Evolutionary conservation across 2,329 filamentous ascomycete genomes (phyloP).

Genomic region (Claviceps arundinis): DNA sequence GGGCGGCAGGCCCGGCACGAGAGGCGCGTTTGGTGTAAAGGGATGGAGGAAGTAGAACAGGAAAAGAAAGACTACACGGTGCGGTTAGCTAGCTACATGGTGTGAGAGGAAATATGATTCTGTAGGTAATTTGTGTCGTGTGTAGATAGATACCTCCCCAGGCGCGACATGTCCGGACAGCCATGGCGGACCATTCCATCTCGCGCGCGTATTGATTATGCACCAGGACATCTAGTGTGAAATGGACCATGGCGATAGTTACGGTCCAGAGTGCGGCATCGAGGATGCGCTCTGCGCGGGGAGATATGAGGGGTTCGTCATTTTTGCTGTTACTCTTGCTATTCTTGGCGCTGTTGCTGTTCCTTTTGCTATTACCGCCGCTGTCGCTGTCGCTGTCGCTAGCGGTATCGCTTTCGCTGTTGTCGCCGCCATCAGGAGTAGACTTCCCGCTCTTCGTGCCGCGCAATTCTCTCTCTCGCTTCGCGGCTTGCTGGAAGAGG

Average conservation of each 20-base stretch:
- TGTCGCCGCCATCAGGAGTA: constrained; percentile 7
- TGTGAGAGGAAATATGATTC: too few species aligned
- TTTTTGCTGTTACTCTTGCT: too few species aligned
- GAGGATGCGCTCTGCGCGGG: constrained; percentile 36
- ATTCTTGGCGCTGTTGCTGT: too few species aligned
- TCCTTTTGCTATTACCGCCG: too few species aligned
- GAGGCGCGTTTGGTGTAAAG: constrained; percentile 31
- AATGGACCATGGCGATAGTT: constrained; percentile 57
- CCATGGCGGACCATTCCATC: constrained; percentile 45
- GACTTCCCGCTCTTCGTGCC: constrained; percentile 8
- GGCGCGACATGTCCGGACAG: constrained; percentile 37
- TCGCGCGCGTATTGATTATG: constrained; percentile 65
- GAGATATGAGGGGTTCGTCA: constrained; percentile 19
- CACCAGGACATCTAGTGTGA: constrained; percentile 67
- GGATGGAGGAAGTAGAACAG: constrained; percentile 46
- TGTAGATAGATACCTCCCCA: constrained; percentile 30
- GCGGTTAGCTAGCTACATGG: too few species aligned
- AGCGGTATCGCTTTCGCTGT: constrained; percentile 1
- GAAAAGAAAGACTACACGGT: constrained; percentile 36
- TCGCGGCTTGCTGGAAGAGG: constrained; percentile 38
- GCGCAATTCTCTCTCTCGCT: constrained; percentile 20
- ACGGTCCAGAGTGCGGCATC: constrained; percentile 46
- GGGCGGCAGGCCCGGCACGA: constrained; percentile 36
- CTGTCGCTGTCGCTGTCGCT: too few species aligned
- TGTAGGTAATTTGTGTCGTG: too few species aligned